These are phyloP conservation scores for Paraglomus brasilianum DNA, from an alignment of 192 early-diverging fungal genomes.

Conservation along the genomic window DNA sequence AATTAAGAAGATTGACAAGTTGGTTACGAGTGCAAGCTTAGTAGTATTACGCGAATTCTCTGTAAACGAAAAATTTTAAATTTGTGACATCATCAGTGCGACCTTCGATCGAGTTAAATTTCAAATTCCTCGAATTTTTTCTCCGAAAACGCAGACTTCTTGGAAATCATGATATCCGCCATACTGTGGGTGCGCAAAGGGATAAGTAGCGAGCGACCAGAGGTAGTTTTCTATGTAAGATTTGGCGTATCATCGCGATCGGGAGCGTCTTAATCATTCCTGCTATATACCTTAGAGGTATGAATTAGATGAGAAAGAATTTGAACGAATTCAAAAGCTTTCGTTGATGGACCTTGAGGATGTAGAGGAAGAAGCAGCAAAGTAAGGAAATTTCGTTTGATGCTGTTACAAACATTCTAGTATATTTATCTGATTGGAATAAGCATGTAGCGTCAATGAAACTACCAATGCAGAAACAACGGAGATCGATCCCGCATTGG, in stretches of 20 bases:
- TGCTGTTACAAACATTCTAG: no score
- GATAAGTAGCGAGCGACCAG: conserved; percentile 79
- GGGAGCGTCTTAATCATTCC: no score
- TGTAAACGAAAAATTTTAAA: no score
- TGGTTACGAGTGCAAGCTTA: no score
- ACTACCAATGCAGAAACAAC: no score
- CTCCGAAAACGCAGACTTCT: background rate
- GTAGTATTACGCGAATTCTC: background rate
- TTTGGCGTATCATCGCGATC: no score
- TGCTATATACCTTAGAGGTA: conserved; percentile 43
- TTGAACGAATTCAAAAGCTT: conserved; percentile 69
- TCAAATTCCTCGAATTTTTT: background rate
- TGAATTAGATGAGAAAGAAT: conserved; percentile 88
- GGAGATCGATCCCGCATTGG: conserved; percentile 58
- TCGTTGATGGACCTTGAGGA: conserved; percentile 64
- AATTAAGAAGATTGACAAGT: no score
- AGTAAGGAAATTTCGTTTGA: conserved; percentile 31
- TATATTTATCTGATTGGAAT: no score
- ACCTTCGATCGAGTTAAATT: background rate
- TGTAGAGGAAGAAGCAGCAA: conserved; percentile 55
- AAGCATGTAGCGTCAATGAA: no score
- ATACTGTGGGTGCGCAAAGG: conserved; percentile 93
- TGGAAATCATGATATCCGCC: conserved; percentile 79
- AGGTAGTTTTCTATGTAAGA: conserved; percentile 19
- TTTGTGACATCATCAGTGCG: background rate